Base-by-base conservation (phyloP, 2,329 filamentous ascomycete species). In the Anthostomella pinea region DNA sequence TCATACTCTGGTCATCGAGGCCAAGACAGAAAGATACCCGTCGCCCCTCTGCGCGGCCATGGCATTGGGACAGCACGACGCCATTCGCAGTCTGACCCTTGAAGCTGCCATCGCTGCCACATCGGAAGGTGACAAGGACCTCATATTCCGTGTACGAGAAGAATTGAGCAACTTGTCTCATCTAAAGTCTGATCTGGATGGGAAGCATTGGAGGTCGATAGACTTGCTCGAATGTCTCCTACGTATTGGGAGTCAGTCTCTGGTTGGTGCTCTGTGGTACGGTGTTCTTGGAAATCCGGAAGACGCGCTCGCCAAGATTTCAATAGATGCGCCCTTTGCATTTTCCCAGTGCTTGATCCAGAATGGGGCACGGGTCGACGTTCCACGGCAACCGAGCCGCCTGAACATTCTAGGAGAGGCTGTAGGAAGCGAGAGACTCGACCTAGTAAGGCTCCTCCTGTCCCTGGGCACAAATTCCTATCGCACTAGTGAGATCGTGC, bases 11-110 rank as follows among this genome's bases (percentile, higher is more conserved):
- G 4, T 13, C 6, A 6, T 18, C n/a, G n/a, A n/a, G 4, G 5
- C 8, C 1, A 14, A n/a, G 1, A 5, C 22, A 9, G 32, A 28
- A n/a, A 33, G 35, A 30, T 41, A 38, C 30, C 21, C 9, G 8
- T 34, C 16, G 22, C 42, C 42, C 1, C 10, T 45, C 3, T 15
- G 22, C 8, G 38, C 35, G n/a, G 42, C 42, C 11, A 35, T 39
- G 22, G 42, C 38, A 3, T 36, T 11, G 16, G 38, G 42, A 3
- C 36, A 32, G 11, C 36, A 39, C 8, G 29, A 36, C 8, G 38
- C 38, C 2, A 18, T 45, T 11, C 33, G 30, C 9, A 20, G 23
- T 6, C 14, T 45, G 8, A 27, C 26, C 5, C 7, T 39, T 4
- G 32, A 30, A 30, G 26, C 17, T 10, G 35, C 29, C 2, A 22